These are phyloP conservation scores for Phialemoniopsis sp. DNA, from an alignment of 2,329 filamentous ascomycete species.

Conservation along the genomic window DNA sequence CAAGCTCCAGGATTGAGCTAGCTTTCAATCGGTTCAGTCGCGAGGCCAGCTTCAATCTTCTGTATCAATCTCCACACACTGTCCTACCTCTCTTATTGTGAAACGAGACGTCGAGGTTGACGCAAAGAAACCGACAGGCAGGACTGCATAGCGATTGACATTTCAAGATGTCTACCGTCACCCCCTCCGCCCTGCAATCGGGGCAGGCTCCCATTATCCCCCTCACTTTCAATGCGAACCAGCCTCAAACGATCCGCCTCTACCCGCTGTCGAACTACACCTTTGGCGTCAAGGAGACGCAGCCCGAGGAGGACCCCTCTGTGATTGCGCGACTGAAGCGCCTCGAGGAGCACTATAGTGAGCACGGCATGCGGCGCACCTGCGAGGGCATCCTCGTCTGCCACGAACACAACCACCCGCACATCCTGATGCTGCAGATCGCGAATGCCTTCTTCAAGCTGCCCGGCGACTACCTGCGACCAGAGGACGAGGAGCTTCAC, in stretches of 20 bases:
- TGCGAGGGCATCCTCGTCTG: conserved; percentile 97
- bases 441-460: conserved; percentile 99
- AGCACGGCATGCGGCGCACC: conserved; percentile 93
- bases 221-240: conserved; percentile 80
- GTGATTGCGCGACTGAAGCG: conserved; percentile 89
- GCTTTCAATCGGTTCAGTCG: too few species aligned
- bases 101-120: too few species aligned
- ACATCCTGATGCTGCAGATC: conserved; percentile 98
- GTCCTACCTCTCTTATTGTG: too few species aligned
- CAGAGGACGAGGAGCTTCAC: conserved; percentile 84
- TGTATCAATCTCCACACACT: too few species aligned
- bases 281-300: conserved; percentile 96
- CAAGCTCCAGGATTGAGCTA: too few species aligned
- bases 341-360: conserved; percentile 89
- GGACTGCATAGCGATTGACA: too few species aligned
- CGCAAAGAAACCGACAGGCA: too few species aligned
- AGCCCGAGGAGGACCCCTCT: conserved; percentile 95
- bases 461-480: conserved; percentile 88
- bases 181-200: conserved; percentile 71
- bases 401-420: conserved; percentile 98
- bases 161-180: conserved; percentile 84
- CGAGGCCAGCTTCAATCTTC: too few species aligned
- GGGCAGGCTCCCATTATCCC: conserved; percentile 75
- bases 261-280: conserved; percentile 98
- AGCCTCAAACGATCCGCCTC: conserved; percentile 83